Base-by-base conservation (phyloP, 2,329 filamentous ascomycete genomes). In the Fusarium napiforme region DNA sequence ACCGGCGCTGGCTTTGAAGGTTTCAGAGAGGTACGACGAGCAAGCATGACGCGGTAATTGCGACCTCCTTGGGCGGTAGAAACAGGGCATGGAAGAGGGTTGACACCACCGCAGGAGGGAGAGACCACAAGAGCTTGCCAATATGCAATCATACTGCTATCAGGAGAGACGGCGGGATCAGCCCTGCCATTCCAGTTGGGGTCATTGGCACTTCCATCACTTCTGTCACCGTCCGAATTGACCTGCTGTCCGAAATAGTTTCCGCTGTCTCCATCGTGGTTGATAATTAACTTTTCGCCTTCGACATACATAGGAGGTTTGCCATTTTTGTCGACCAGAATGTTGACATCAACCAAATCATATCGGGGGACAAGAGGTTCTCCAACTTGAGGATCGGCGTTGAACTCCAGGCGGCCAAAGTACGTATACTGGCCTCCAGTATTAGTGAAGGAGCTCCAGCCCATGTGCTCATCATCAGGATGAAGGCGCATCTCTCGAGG, bases 101-200 rank as follows among this genome's bases (percentile, higher is more conserved):
- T 87, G 0, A 32, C 40, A 1, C 85, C 85, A 0, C 84, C 84
- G 69, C 85, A 87, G 4, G 80, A 80, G 0, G 84, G 85, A 26
- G 53, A n/a, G 12, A 64, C 45, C 19, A 68, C 53, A 23, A 64
- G 53, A 32, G 76, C 77, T 69, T 87, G 83, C 75, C 77, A 85
- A 68, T 84, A 87, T 1, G 81, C 82, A 40, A 87, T 81, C 4
- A 78, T 72, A 0, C 84, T 86, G 9, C 82, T 81, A 67, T 87
- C 85, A 3, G 72, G 78, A 4, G 82, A 84, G 49, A 79, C 85
- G 3, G 75, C 78, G 5, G 84, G 86, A 71, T 87, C 85, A 9
- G 85, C 86, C 16, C 78, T 75, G 8, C 79, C 85, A 70, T 87
- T 87, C 86, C 86, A 87, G 32, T 85, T 80, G 0, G 85, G 82